phyloP scores from a whole-genome alignment of 495 filamentous ascomycete species.

The Durotheca rogersii region DNA sequence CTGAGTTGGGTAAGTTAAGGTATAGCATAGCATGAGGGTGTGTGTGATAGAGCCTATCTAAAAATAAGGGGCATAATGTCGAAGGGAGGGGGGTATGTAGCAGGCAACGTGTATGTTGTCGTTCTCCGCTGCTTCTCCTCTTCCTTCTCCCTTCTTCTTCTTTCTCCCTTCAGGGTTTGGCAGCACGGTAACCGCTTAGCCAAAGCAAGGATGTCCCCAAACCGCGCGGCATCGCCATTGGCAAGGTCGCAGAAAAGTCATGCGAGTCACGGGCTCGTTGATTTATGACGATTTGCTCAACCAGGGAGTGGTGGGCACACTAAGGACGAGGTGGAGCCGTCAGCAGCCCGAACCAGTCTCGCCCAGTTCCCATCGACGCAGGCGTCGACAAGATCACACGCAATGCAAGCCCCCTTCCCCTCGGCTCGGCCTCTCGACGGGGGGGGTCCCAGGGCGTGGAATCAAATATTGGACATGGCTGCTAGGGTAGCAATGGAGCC shows the following conservation, averaged over 20 bases:
- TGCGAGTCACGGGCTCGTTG: slow-evolving; percentile 44
- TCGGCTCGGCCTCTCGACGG: slow-evolving; percentile 25
- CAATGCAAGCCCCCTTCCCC: slow-evolving; percentile 28
- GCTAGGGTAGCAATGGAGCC: slow-evolving; percentile 31
- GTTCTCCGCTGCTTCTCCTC: no score
- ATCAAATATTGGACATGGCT: slow-evolving; percentile 39
- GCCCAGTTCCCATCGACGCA: slow-evolving; percentile 14
- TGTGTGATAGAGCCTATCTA: slow-evolving; percentile 7
- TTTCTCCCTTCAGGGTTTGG: slow-evolving; percentile 20
- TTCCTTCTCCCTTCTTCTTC: no score
- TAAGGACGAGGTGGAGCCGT: slow-evolving; percentile 28
- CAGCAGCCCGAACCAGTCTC: slow-evolving; percentile 30
- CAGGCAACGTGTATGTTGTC: no score
- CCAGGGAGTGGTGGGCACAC: slow-evolving; percentile 25
- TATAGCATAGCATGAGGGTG: no score
- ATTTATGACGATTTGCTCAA: slow-evolving; percentile 39
- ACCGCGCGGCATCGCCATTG: slow-evolving; percentile 29
- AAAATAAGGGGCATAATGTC: slow-evolving; percentile 11
- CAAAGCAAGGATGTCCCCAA: slow-evolving; percentile 33
- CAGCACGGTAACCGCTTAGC: slow-evolving; percentile 16
- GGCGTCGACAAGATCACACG: slow-evolving; percentile 34
- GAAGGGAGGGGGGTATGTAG: no score
- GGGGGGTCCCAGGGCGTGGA: slow-evolving; percentile 30
- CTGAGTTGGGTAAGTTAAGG: no score
- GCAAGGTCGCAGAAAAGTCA: slow-evolving; percentile 32